phyloP scores from a whole-genome alignment of 2,329 filamentous ascomycete genomes.

The Sporothrix humicola region DNA sequence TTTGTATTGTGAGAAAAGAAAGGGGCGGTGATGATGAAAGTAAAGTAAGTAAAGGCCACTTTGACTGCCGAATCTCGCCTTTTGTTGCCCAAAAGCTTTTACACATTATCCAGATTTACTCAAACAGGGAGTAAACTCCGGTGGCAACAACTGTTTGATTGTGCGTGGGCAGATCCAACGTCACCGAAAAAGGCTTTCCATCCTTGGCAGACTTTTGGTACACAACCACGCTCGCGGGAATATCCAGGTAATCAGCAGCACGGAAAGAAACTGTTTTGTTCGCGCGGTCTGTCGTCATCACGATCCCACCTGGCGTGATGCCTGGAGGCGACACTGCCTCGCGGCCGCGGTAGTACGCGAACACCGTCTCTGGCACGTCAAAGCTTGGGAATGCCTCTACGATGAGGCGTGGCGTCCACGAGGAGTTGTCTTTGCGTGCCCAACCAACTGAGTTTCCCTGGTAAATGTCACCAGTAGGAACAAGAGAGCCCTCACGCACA shows the following conservation, averaged over 20 bases:
- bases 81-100: background rate
- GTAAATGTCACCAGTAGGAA: slow-evolving; percentile 45
- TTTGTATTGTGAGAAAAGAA: background rate
- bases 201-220: slow-evolving; percentile 22
- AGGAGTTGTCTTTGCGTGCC: slow-evolving; percentile 36
- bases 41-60: background rate
- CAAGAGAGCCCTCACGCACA: slow-evolving; percentile 45
- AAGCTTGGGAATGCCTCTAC: slow-evolving; percentile 45
- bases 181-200: slow-evolving; percentile 11
- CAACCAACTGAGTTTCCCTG: slow-evolving; percentile 45
- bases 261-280: slow-evolving; percentile 5
- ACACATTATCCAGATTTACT: background rate
- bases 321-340: slow-evolving; percentile 15
- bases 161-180: slow-evolving; percentile 16
- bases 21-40: background rate
- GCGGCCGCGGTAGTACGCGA: slow-evolving; percentile 32
- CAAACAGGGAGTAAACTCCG: slow-evolving; percentile 7
- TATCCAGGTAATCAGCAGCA: background rate
- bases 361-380: slow-evolving; percentile 32
- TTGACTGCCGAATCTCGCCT: background rate
- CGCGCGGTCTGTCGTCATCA: slow-evolving; percentile 19
- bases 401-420: slow-evolving; percentile 42
- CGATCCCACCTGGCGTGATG: slow-evolving; percentile 12
- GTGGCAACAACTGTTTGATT: slow-evolving; percentile 15
- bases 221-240: background rate